Percentiles rank a stretch among this genome's conserved stretches.
phyloP scores from a whole-genome alignment of 2,329 filamentous ascomycete species.

The Phialemoniopsis sp. region DNA sequence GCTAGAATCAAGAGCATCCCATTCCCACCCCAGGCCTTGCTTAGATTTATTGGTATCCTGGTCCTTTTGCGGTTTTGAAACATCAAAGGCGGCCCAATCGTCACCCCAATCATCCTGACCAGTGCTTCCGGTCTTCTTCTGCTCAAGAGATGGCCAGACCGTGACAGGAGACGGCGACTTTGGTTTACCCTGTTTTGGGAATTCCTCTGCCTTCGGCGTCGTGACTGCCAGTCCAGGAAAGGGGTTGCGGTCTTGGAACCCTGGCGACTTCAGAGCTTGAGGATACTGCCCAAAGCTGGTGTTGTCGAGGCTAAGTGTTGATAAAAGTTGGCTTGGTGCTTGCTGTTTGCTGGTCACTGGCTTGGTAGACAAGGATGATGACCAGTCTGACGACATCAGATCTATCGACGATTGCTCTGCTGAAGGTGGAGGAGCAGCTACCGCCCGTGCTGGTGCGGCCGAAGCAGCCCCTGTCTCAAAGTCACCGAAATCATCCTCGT shows the following conservation, averaged over 20 bases:
- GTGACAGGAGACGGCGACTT: constrained; percentile 35
- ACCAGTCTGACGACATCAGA: constrained; percentile 7
- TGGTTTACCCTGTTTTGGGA: constrained; percentile 20
- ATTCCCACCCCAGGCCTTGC: constrained; percentile 38
- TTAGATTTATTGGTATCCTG: constrained; percentile 8
- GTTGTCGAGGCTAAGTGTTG: constrained; percentile 21
- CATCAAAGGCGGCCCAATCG: constrained; percentile 49
- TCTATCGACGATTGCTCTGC: constrained; percentile 6
- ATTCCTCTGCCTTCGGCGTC: constrained; percentile 29
- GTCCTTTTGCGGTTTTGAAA: constrained; percentile 21
- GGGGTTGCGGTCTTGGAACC: constrained; percentile 49
- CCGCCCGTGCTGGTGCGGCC: constrained; percentile 6
- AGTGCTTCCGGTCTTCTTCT: constrained; percentile 7
- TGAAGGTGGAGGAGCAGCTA: constrained; percentile 3
- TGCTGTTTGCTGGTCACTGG: constrained; percentile 3
- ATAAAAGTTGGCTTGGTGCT: constrained; percentile 21
- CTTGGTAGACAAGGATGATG: constrained; percentile 6
- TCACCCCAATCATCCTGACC: constrained; percentile 26
- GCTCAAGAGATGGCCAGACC: constrained; percentile 38
- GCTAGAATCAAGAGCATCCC: constrained; percentile 36
- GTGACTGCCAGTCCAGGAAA: constrained; percentile 44
- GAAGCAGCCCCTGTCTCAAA: constrained; percentile 15
- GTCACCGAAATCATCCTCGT: constrained; percentile 15
- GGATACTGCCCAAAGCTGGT: constrained; percentile 27
- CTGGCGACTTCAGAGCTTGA: constrained; percentile 45